Evolutionary conservation across 257 asterid species (phyloP).

Genomic region (Anisodus acutangulus): DNA sequence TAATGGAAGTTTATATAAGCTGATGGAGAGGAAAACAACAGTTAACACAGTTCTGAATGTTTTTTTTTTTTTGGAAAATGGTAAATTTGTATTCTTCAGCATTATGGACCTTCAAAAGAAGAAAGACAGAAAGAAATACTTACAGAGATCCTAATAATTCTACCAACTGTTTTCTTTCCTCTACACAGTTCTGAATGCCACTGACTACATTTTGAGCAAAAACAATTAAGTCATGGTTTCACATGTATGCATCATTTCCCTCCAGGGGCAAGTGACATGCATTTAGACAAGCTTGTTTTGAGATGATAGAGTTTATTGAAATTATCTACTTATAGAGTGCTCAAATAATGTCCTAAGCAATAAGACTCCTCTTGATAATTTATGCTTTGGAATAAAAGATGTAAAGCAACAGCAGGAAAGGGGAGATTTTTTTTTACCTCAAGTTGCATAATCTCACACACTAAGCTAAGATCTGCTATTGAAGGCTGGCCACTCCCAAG

Average conservation of each 20-base stretch:
- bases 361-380: slow-evolving; percentile 1
- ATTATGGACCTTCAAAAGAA: too few relatives aligned
- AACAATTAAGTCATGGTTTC: not conserved
- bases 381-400: slow-evolving; percentile 2
- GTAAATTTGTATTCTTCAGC: too few relatives aligned
- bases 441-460: slow-evolving; percentile 89
- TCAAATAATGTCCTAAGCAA: not conserved
- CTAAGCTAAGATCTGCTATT: slow-evolving; percentile 86
- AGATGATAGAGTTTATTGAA: not conserved
- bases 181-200: not conserved
- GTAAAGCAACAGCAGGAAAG: slow-evolving; percentile 21
- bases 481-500: slow-evolving; percentile 83
- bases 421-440: slow-evolving; percentile 53
- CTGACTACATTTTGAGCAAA: not conserved
- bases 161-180: too few relatives aligned
- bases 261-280: not conserved
- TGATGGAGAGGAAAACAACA: slow-evolving; percentile 16
- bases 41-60: not conserved
- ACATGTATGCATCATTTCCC: not conserved
- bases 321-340: not conserved
- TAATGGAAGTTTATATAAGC: not conserved
- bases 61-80: too few relatives aligned
- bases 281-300: slow-evolving; percentile 18
- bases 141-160: too few relatives aligned
- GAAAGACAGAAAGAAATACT: too few relatives aligned